Evolutionary conservation across 2,329 filamentous ascomycete genomes (phyloP).

Genomic region (Fusarium virguliforme): DNA sequence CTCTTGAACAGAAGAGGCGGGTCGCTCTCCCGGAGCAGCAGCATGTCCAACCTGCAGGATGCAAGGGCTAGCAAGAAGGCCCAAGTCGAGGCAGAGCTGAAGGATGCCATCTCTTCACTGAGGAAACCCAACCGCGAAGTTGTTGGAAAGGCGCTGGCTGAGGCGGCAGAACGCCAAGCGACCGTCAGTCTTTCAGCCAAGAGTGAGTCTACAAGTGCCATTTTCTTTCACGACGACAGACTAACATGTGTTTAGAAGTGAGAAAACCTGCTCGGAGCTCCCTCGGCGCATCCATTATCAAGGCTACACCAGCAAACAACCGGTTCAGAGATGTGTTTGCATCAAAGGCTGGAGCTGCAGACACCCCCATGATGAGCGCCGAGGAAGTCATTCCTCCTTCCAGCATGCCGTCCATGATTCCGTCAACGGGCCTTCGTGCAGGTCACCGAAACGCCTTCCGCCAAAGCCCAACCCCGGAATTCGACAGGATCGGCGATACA

Average conservation of each 20-base stretch:
- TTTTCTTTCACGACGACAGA: background rate
- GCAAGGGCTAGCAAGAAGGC: slow-evolving; percentile 76
- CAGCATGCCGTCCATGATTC: slow-evolving; percentile 58
- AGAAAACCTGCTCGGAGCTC: slow-evolving; percentile 66
- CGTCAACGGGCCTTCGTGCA: slow-evolving; percentile 60
- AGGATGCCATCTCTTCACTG: slow-evolving; percentile 80
- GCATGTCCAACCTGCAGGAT: slow-evolving; percentile 68
- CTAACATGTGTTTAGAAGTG: slow-evolving; percentile 63
- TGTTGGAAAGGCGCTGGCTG: slow-evolving; percentile 77
- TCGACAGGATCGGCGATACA: slow-evolving; percentile 53
- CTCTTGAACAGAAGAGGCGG: slow-evolving; percentile 60
- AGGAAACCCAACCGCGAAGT: slow-evolving; percentile 83
- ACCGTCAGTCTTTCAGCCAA: slow-evolving; percentile 62
- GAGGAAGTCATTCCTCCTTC: slow-evolving; percentile 58
- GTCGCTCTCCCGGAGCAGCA: slow-evolving; percentile 60
- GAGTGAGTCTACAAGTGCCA: slow-evolving; percentile 61
- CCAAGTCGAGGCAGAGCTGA: slow-evolving; percentile 78
- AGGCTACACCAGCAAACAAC: slow-evolving; percentile 71
- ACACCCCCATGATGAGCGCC: slow-evolving; percentile 43
- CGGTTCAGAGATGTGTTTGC: slow-evolving; percentile 69
- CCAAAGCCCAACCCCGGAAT: slow-evolving; percentile 51
- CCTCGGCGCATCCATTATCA: slow-evolving; percentile 63
- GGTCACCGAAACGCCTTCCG: slow-evolving; percentile 54
- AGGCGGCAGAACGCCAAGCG: slow-evolving; percentile 76
- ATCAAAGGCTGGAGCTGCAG: slow-evolving; percentile 48